Evolutionary conservation across 202 grass and related monocot species (phyloP), one percentile per base, ranked within the genome.

Genomic region (Hordeum pubiflorum): DNA sequence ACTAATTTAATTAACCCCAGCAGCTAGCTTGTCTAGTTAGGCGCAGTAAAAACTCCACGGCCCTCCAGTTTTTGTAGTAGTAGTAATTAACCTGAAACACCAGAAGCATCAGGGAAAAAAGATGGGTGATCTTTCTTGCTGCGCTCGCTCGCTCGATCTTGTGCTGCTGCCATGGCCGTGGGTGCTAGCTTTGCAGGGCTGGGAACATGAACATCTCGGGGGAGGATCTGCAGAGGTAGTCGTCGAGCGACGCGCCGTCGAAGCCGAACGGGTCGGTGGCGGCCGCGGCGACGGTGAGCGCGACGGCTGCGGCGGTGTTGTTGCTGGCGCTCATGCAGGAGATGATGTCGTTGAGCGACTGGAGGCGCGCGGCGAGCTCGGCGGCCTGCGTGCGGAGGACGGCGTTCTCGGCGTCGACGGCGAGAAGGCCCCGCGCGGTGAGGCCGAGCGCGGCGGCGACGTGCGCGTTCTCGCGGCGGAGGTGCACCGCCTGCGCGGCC

Each of bases 381-480:
- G 72, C 58, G 66, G 86, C 75, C 69, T 91, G 94, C 10, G 91
- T 97, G 79, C 91, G 92, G 48, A 97, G 89, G 20, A 93, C 89
- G 34, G 94, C 84, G 89, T 93, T 97, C 87, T 93, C 87, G 48
- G 84, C 86, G 72, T 93, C 94, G 65, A 91, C 69, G 31, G 75
- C 85, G 71, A 86, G 74, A 81, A 89, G 88, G 5, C 87, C 81
- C 80, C 82, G 91, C 39, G 87, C 84, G 55, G 91, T 91, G 76
- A 91, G 63, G 2, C 88, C 88, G 37, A 97, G 87, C 44, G 89
- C 89, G 54, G 76, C 63, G 78, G 90, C 69, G 89, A 97, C 86
- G 73, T 93, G 82, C 23, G 82, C 82, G 77, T 97, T 97, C 85
- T 97, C 94, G n/a, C 86, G 84, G 75, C 75, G 87, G 27, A 97